These are phyloP conservation scores for Pseudocercospora cruenta DNA, from an alignment of 2,329 filamentous ascomycete genomes.

Conservation along the genomic window DNA sequence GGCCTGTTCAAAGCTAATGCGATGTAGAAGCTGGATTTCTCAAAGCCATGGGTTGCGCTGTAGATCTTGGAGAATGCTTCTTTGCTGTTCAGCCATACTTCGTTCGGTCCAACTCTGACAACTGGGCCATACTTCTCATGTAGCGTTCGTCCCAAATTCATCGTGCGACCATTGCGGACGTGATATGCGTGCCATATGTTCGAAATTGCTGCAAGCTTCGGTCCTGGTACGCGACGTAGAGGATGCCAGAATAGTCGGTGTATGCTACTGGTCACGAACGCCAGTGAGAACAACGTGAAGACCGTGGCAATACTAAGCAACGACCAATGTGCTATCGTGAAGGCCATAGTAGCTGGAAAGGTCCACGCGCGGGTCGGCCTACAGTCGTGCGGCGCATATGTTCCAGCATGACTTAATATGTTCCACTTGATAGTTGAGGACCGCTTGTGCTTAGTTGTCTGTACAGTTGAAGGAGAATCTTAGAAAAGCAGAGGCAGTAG, in stretches of 20 bases:
- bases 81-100: conserved; percentile 40
- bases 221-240: background rate
- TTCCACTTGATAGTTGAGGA: too few species aligned
- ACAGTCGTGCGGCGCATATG: background rate
- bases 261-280: background rate
- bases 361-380: background rate
- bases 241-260: background rate
- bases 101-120: conserved; percentile 53
- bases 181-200: conserved; percentile 26
- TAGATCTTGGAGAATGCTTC: conserved; percentile 23
- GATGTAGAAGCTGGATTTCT: conserved; percentile 26
- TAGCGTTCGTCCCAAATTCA: conserved; percentile 28
- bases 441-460: background rate
- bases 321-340: background rate
- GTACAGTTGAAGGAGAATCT: background rate
- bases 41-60: conserved; percentile 19
- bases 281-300: background rate
- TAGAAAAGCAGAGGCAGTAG: too few species aligned
- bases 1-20: conserved; percentile 22
- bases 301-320: background rate
- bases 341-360: background rate
- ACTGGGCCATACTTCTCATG: conserved; percentile 47
- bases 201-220: conserved; percentile 1
- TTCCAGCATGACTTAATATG: too few species aligned
- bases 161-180: conserved; percentile 24